These are phyloP conservation scores for Bryoglossum gracile DNA, from an alignment of 495 filamentous ascomycete species.

Conservation along the genomic window DNA sequence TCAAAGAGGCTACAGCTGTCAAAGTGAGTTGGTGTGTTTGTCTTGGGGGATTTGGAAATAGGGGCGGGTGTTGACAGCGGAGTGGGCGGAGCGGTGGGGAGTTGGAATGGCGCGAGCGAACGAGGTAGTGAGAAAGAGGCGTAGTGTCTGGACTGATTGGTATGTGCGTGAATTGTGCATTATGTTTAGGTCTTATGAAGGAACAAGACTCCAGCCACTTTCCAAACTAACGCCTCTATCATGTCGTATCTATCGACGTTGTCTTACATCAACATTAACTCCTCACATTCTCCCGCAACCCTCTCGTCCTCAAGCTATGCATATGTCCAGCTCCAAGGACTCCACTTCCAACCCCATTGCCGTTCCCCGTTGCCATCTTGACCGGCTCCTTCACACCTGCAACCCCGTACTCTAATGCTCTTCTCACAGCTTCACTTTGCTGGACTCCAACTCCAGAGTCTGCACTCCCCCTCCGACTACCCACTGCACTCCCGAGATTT, in stretches of 20 bases:
- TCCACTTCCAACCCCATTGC: background rate
- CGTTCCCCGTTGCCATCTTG: slow-evolving; percentile 6
- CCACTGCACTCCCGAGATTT: slow-evolving; percentile 25
- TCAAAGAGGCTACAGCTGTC: too few species aligned
- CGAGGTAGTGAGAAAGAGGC: too few species aligned
- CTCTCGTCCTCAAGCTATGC: slow-evolving; percentile 21
- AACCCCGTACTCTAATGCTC: slow-evolving; percentile 23
- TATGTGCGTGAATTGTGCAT: too few species aligned
- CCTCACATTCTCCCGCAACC: slow-evolving; percentile 23
- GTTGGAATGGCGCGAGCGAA: too few species aligned
- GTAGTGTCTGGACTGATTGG: too few species aligned
- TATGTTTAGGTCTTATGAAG: too few species aligned
- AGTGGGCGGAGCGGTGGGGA: too few species aligned
- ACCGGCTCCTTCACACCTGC: background rate
- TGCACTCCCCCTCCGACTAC: slow-evolving; percentile 38
- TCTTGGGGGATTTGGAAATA: too few species aligned
- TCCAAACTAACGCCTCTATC: background rate
- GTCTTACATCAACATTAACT: background rate
- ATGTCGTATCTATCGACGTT: background rate
- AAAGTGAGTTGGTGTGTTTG: too few species aligned
- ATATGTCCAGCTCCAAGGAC: slow-evolving; percentile 10
- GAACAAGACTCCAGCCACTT: background rate
- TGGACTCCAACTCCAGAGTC: slow-evolving; percentile 35
- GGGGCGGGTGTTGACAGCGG: too few species aligned
- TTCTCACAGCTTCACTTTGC: slow-evolving; percentile 34